Conservation (phyloP, 371 early-diverging fungal species). For the Globomyces sp. region DNA sequence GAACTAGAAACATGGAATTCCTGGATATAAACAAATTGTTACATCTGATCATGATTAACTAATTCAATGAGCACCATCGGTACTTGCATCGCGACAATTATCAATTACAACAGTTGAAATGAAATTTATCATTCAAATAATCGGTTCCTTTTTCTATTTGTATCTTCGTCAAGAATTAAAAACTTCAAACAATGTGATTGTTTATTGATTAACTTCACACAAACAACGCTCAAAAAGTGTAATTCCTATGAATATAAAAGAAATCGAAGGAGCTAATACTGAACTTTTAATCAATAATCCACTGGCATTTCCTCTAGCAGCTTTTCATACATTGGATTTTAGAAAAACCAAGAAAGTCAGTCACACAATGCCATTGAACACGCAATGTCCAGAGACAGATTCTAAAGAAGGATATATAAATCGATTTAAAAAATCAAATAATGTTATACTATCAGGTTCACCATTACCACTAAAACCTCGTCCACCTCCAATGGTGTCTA, state of each 20-base stretch:
- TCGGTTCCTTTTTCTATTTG: too few species aligned
- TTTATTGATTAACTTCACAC: too few species aligned
- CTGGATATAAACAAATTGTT: too few species aligned
- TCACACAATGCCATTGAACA: background rate
- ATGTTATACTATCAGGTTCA: conserved; percentile 6
- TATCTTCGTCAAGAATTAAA: too few species aligned
- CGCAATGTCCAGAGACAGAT: conserved; percentile 10
- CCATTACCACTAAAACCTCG: conserved; percentile 13
- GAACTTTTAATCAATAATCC: background rate
- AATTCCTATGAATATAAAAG: background rate
- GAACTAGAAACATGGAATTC: too few species aligned
- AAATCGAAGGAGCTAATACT: background rate
- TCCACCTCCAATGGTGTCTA: conserved; percentile 4
- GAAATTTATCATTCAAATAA: too few species aligned
- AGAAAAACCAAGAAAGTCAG: background rate
- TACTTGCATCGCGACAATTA: too few species aligned
- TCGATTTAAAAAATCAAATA: conserved; percentile 5
- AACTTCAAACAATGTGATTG: too few species aligned
- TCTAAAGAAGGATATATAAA: conserved; percentile 12
- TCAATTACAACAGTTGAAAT: too few species aligned
- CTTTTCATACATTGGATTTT: background rate
- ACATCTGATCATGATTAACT: too few species aligned
- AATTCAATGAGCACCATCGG: too few species aligned
- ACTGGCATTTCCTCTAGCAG: background rate
- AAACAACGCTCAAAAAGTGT: too few species aligned